phyloP scores from a whole-genome alignment of 1,284 basidiomycete genomes.

The Papiliotrema nemorosa region DNA sequence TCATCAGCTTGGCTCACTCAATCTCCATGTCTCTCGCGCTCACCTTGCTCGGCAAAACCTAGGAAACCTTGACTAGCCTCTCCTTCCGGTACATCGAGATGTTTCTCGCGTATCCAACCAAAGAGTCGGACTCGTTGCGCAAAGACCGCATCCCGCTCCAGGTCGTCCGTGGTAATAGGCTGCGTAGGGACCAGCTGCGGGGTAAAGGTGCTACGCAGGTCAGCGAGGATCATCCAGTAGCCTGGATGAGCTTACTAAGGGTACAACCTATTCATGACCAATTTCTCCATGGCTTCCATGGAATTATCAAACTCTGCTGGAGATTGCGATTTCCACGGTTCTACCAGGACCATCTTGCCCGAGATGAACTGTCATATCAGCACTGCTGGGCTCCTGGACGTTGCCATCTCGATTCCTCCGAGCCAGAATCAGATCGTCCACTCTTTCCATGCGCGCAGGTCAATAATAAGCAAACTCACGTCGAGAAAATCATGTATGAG shows the following conservation, averaged over 20 bases:
- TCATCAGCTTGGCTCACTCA: neutral
- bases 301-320: constrained; percentile 92
- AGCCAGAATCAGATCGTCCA: neutral
- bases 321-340: constrained; percentile 70
- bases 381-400: neutral
- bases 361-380: constrained; percentile 93
- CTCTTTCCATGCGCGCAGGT: neutral
- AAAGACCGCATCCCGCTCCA: constrained; percentile 88
- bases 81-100: constrained; percentile 69
- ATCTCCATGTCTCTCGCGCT: constrained; percentile 27
- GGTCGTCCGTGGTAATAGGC: constrained; percentile 87
- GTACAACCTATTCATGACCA: constrained; percentile 97
- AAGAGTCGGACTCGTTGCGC: constrained; percentile 88
- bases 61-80: constrained; percentile 69
- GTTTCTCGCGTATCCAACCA: constrained; percentile 81
- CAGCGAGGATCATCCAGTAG: constrained; percentile 2
- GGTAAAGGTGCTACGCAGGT: constrained; percentile 74
- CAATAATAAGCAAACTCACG: constrained; percentile 53
- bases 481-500: constrained; percentile 86
- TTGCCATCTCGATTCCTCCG: neutral
- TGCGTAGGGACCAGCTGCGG: constrained; percentile 66
- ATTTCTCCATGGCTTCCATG: constrained; percentile 98
- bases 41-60: constrained; percentile 88
- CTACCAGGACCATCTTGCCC: constrained; percentile 75
- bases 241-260: constrained; percentile 63